Conservation (phyloP, 2,329 filamentous ascomycete genomes). For the Fusarium xylarioides region DNA sequence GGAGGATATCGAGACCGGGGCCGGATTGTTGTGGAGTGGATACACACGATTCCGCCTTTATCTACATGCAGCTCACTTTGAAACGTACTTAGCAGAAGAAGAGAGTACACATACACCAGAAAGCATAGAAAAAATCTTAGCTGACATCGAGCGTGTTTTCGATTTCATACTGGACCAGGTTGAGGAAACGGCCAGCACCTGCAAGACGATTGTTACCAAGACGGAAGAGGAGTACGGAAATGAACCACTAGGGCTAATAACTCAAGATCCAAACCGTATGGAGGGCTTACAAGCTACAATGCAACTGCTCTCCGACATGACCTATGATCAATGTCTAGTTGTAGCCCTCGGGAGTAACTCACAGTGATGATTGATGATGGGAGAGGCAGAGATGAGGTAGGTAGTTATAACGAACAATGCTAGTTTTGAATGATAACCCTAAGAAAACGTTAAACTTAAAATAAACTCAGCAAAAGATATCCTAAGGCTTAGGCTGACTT, state of each 20-base stretch:
- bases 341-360: too few species aligned
- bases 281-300: neutral
- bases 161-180: neutral
- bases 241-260: neutral
- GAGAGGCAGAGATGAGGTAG: too few species aligned
- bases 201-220: neutral
- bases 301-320: accelerated
- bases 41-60: neutral
- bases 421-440: too few species aligned
- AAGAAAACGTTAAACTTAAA: too few species aligned
- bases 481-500: too few species aligned
- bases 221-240: neutral
- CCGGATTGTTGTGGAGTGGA: neutral
- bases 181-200: neutral
- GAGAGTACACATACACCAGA: accelerated
- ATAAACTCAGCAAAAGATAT: too few species aligned
- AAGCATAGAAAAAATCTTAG: neutral
- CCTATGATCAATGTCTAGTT: neutral
- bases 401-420: too few species aligned
- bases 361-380: too few species aligned
- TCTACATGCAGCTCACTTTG: neutral
- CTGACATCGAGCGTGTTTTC: neutral
- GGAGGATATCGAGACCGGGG: neutral
- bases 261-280: neutral
- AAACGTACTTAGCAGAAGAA: neutral